Conservation (phyloP, 179 eudicot genomes). For the Sideroxylon spinosum region DNA sequence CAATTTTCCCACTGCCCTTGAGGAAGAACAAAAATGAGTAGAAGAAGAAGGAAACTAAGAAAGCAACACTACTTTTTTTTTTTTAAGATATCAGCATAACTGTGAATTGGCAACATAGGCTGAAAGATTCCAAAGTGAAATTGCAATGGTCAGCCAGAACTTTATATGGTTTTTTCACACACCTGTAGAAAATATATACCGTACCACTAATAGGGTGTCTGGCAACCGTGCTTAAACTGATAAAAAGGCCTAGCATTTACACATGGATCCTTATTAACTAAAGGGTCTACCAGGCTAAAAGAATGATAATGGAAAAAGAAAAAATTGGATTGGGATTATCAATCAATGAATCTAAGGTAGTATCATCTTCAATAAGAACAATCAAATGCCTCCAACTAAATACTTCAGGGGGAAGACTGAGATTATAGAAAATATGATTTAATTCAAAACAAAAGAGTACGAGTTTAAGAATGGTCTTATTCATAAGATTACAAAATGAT, state of each 20-base stretch:
- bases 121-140: conserved; percentile 1
- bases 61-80: neutral
- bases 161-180: neutral
- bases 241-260: neutral
- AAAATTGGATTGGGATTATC: neutral
- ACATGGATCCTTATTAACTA: neutral
- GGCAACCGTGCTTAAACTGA: neutral
- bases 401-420: neutral
- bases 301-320: neutral
- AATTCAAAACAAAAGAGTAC: neutral
- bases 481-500: neutral
- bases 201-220: neutral
- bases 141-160: neutral
- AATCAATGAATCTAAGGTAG: neutral
- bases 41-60: neutral
- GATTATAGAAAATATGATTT: neutral
- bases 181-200: neutral
- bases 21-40: neutral
- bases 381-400: conserved; percentile 3
- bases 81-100: conserved; percentile 8
- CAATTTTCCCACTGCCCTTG: conserved; percentile 61
- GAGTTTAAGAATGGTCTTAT: neutral
- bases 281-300: neutral
- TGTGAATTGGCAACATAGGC: neutral
- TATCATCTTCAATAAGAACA: neutral